Conservation (phyloP, 352 stramenopile genomes). For the Phytophthora pistaciae region DNA sequence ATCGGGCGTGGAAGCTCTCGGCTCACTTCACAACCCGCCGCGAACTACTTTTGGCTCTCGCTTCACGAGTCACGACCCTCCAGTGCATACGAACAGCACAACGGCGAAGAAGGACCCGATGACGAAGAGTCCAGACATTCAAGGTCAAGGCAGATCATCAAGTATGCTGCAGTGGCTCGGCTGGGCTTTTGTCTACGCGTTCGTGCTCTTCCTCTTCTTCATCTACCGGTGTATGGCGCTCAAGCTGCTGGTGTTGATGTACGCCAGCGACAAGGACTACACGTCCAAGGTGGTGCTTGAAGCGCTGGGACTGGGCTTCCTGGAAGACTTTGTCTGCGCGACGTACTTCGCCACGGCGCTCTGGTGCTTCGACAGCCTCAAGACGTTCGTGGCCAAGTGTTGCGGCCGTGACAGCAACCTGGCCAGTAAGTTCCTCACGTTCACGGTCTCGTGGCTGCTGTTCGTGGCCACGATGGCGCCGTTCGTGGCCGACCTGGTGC, state of each 20-base stretch:
- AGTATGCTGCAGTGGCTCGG: conserved; percentile 16
- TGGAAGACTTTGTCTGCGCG: conserved; percentile 51
- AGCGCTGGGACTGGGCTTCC: conserved; percentile 37
- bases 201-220: conserved; percentile 38
- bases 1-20: background rate
- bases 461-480: conserved; percentile 34
- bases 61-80: background rate
- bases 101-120: background rate
- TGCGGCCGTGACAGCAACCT: background rate
- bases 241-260: conserved; percentile 31
- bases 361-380: conserved; percentile 22
- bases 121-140: background rate
- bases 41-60: background rate
- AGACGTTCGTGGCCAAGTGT: background rate
- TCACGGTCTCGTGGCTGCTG: conserved; percentile 38
- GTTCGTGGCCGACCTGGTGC: conserved; percentile 45
- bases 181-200: conserved; percentile 47
- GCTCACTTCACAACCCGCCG: background rate
- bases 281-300: conserved; percentile 22
- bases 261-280: conserved; percentile 27
- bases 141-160: background rate
- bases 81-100: background rate
- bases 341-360: conserved; percentile 40
- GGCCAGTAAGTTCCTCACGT: conserved; percentile 23
- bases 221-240: conserved; percentile 33